Percentiles rank a stretch among this genome's conserved stretches.
These are phyloP conservation scores for Avena sativa DNA, from an alignment of 176 grass and related monocot species.

Conservation along the genomic window DNA sequence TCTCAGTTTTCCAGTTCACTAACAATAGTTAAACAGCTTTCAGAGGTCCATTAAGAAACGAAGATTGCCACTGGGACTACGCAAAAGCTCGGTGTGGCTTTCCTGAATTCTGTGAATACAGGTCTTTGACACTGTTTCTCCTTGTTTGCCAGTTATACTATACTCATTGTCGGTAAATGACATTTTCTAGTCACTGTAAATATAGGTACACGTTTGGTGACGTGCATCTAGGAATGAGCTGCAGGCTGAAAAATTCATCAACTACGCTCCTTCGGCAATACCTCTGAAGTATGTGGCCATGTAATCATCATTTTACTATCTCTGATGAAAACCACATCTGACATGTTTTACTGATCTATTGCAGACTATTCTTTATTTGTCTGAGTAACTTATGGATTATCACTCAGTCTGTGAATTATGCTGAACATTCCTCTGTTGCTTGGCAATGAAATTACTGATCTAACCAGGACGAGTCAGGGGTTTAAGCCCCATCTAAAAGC, in stretches of 20 bases:
- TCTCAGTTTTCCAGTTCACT: constrained; percentile 14
- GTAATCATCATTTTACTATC: not conserved
- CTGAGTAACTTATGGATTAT: not conserved
- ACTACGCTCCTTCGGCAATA: constrained; percentile 73
- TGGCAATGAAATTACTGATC: constrained; percentile 21
- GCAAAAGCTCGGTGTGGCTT: constrained; percentile 93
- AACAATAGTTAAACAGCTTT: constrained; percentile 56
- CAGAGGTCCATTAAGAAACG: constrained; percentile 80
- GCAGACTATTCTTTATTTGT: not conserved
- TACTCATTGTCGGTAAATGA: constrained; percentile 17
- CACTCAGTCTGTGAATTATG: not conserved
- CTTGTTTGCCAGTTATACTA: not conserved
- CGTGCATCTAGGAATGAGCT: constrained; percentile 94
- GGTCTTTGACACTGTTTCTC: constrained; percentile 52
- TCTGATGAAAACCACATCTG: constrained; percentile 9
- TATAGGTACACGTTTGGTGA: constrained; percentile 88
- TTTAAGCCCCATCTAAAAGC: not conserved
- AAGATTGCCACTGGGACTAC: constrained; percentile 95
- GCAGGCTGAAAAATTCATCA: constrained; percentile 79
- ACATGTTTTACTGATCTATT: constrained; percentile 7
- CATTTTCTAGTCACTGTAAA: constrained; percentile 25
- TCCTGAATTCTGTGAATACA: constrained; percentile 95
- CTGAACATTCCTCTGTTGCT: constrained; percentile 3
- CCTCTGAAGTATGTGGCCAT: constrained; percentile 56
- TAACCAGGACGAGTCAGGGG: not conserved